These are phyloP conservation scores for Backusella luteola DNA, from an alignment of 192 early-diverging fungal species.

Conservation along the genomic window DNA sequence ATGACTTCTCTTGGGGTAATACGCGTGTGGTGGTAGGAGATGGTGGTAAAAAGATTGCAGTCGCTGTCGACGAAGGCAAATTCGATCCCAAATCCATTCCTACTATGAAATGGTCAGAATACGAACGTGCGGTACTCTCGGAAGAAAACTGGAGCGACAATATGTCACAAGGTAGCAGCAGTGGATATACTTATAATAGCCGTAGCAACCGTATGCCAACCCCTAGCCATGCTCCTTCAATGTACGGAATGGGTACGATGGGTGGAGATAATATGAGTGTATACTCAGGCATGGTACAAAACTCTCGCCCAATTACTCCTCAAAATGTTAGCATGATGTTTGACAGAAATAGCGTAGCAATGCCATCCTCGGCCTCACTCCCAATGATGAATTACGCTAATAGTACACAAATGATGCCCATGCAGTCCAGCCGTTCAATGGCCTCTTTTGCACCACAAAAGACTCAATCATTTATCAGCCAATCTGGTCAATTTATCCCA, in stretches of 20 bases:
- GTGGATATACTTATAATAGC: conserved; percentile 15
- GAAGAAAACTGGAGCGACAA: conserved; percentile 35
- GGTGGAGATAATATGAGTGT: conserved; percentile 9
- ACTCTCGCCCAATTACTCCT: background rate
- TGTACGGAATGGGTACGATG: conserved; percentile 6
- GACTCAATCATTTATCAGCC: background rate
- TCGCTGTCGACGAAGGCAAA: conserved; percentile 68
- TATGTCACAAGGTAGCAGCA: conserved; percentile 39
- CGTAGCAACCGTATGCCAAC: background rate
- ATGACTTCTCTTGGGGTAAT: conserved; percentile 99
- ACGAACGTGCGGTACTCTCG: conserved; percentile 56
- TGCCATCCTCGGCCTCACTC: conserved; percentile 22
- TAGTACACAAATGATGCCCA: conserved; percentile 13
- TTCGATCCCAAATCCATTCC: conserved; percentile 78
- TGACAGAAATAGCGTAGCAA: conserved; percentile 11
- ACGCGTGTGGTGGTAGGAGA: conserved; percentile 91
- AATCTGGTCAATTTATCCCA: conserved; percentile 13
- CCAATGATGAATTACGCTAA: conserved; percentile 15
- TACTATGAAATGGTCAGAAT: conserved; percentile 79
- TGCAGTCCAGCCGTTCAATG: conserved; percentile 4
- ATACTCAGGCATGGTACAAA: background rate
- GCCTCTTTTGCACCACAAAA: conserved; percentile 1
- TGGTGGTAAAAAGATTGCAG: conserved; percentile 68
- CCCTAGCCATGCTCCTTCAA: background rate
- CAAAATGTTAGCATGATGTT: background rate